Base-by-base conservation (phyloP, 371 early-diverging fungal genomes). In the Dentiscutata heterogama region DNA sequence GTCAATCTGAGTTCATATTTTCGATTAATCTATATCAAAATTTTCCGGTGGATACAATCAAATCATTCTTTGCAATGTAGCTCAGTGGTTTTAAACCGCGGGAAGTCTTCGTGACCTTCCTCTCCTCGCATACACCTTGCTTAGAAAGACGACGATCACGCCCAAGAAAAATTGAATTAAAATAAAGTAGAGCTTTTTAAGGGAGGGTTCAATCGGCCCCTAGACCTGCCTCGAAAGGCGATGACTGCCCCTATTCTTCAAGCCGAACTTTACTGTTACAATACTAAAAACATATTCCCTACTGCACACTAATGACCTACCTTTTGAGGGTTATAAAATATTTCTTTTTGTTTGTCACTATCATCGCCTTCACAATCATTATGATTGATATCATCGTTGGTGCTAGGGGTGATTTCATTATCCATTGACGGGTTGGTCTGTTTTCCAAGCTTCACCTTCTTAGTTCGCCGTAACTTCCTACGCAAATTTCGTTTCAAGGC, bases 141-240 rank as follows among this genome's bases (percentile, higher is more conserved):
- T 56, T 73, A 54, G 53, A 56, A 71, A 25, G 73, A 73, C 54
- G 22, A 73, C 54, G 58, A 73, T 53, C 73, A 73, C 31, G 13
- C 58, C 73, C 42, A 25, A 73, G 73, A 56, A 73, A 73, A 73
- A 3, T 39, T 39, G 39, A 39, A 39, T 39, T 39, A 56, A 56
- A 18, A 56, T 56, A 18, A 56, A 56, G 11, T 56, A 3, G n/a
- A 56, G 56, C 56, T 76, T 76, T 76, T 39, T 60, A 61, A 76
- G 61, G 76, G 76, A 76, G 76, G 42, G 76, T 76, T 76, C 61
- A 76, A 76, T 76, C 76, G 42, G 61, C 76, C 76, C 61, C 76
- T 72, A 53, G 73, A 72, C 54, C 56, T 72, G 73, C 73, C 54
- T 76, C 35, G 61, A 76, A 76, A 76, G 76, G 76, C 35, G 61